Base-by-base conservation (phyloP, 192 early-diverging fungal genomes). In the Umbelopsis vinacea region DNA sequence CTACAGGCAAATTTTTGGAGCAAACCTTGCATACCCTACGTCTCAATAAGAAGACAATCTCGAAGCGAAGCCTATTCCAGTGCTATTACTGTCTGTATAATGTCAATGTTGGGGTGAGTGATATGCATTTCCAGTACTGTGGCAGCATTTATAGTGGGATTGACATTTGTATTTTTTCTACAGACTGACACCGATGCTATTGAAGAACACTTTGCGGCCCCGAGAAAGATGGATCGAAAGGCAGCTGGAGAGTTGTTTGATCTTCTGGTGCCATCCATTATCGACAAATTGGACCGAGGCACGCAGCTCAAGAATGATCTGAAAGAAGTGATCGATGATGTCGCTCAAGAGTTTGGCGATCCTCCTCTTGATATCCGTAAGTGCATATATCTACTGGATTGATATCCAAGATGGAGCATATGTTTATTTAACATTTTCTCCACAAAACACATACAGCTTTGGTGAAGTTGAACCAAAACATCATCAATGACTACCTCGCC, bases 61-160 rank as follows among this genome's bases (percentile, higher is more conserved):
- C 29, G 2, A 63, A 63, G 26, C 74, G 77, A 46, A 81, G 86
- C 46, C 74, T 87, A 22, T 90, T 87, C 48, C 91, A 92, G 71
- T 90, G 88, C 53, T 90, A 88, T 53, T 80, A 87, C 72, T 92
- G 91, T 52, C 68, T 92, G 23, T 92, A 89, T 66, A 84, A 84
- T 35, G 79, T 87, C 17, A 75, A 79, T 33, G 71, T 91, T 33
- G 83, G 83, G 43, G 89, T 90, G 83, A 71, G 79, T 73, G 10
- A 9, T 60, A 45, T 23, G 0, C 14, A 57, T 74, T n/a, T 50
- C 7, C 38, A 12, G 21, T 17, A 37, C 1, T 54, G 15, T 23
- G 15, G 12, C 4, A 22, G 11, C 6, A 11, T 17, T 3, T 7
- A 47, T 19, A 19, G 6, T 19, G 40, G 40, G 5, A 43, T 12